Percentiles rank a stretch among this genome's conserved stretches.
phyloP scores from a whole-genome alignment of 2,329 filamentous ascomycete species.

The Colletotrichum sp. region DNA sequence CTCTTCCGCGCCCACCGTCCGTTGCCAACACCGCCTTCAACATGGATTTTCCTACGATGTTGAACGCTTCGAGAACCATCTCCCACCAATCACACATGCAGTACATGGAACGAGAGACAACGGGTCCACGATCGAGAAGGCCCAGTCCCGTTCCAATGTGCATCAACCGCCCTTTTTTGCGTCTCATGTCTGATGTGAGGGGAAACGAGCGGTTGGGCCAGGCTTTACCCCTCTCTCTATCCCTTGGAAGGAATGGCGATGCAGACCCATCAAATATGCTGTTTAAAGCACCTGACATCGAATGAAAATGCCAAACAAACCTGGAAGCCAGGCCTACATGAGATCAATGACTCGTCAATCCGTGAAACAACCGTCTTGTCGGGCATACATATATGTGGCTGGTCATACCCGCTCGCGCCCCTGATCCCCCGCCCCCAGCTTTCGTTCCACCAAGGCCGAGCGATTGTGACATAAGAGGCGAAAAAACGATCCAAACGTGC shows the following conservation, averaged over 20 bases:
- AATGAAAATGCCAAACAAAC: background rate
- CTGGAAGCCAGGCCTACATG: background rate
- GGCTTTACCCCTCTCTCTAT: background rate
- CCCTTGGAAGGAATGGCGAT: background rate
- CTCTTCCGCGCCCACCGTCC: background rate
- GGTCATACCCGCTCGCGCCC: conserved; percentile 68
- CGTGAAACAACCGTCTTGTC: conserved; percentile 61
- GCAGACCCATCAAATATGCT: background rate
- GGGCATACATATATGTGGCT: conserved; percentile 77
- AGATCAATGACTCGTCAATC: conserved; percentile 5
- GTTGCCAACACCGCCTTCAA: background rate
- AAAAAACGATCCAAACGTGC: background rate
- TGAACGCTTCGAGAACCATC: background rate
- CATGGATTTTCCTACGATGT: background rate
- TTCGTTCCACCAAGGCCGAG: background rate
- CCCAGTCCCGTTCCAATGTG: background rate
- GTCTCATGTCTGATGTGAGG: background rate
- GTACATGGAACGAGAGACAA: background rate
- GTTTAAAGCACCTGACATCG: conserved; percentile 7
- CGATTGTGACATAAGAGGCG: background rate
- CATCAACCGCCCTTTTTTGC: background rate
- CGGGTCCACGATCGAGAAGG: background rate
- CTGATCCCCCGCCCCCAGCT: conserved; percentile 38
- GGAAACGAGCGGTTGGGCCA: background rate
- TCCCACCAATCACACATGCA: background rate